Percentiles rank a stretch among this genome's conserved stretches.
Evolutionary conservation across 371 early-diverging fungal genomes (phyloP).

Genomic region (Actinomortierella ambigua): DNA sequence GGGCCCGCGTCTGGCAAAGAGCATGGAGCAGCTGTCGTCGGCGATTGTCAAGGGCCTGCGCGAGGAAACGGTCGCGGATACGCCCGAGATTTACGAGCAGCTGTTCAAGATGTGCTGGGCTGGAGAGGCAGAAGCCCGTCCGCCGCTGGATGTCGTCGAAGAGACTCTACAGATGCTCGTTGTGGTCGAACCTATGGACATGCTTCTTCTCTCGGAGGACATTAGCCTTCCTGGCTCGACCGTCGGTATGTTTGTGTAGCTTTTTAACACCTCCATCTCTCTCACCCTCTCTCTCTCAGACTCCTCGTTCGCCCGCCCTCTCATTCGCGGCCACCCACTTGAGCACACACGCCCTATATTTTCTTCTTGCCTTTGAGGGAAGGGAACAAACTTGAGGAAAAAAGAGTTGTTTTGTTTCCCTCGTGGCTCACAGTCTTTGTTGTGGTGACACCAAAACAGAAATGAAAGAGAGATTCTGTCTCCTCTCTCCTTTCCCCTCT

Average conservation of each 20-base stretch:
- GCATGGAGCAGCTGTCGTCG: constrained; percentile 35
- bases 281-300: not conserved
- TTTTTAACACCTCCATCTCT: not conserved
- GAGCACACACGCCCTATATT: not conserved
- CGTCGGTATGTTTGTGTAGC: constrained; percentile 20
- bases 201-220: constrained; percentile 44
- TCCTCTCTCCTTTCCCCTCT: not conserved
- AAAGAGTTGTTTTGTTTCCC: not conserved
- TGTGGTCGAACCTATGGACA: constrained; percentile 46
- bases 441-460: too few species aligned
- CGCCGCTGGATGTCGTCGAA: constrained; percentile 42
- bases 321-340: too few species aligned
- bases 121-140: constrained; percentile 25
- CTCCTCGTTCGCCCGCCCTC: too few species aligned
- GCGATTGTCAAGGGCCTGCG: constrained; percentile 44
- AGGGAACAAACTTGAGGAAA: too few species aligned
- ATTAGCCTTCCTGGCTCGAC: constrained; percentile 31
- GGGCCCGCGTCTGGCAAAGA: constrained; percentile 37
- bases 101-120: constrained; percentile 48
- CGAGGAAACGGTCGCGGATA: constrained; percentile 33
- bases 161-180: constrained; percentile 45
- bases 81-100: constrained; percentile 46
- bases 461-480: not conserved
- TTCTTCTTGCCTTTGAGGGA: constrained; percentile 1
- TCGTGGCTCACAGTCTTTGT: not conserved